Percentiles rank a stretch among this genome's conserved stretches.
Conservation (phyloP, 2,329 filamentous ascomycete species). For the Diplodia intermedia region DNA sequence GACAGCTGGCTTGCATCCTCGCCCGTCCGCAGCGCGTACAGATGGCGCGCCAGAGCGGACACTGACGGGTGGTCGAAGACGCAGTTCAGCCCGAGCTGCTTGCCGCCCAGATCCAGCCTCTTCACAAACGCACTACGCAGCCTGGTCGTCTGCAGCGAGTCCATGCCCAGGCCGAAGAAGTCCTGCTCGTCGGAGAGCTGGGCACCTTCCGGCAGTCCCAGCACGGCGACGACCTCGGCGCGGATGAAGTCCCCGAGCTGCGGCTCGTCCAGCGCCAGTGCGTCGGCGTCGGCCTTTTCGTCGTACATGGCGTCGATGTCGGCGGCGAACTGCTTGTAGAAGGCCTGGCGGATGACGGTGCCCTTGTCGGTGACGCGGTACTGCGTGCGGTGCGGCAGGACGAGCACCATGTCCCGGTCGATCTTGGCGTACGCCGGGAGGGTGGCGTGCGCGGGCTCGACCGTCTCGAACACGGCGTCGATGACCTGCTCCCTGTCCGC, state of each 20-base stretch:
- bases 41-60: constrained; percentile 53
- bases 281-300: constrained; percentile 35
- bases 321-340: constrained; percentile 58
- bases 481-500: constrained; percentile 56
- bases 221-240: constrained; percentile 36
- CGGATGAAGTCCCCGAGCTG: constrained; percentile 45
- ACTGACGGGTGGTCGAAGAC: constrained; percentile 65
- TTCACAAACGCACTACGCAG: constrained; percentile 61
- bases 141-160: constrained; percentile 65
- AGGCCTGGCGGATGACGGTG: constrained; percentile 61
- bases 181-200: constrained; percentile 47
- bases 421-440: constrained; percentile 63
- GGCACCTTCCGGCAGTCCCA: constrained; percentile 34
- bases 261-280: constrained; percentile 39
- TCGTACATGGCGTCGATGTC: constrained; percentile 57
- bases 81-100: constrained; percentile 61
- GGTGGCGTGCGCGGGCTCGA: constrained; percentile 60
- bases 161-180: constrained; percentile 65
- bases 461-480: constrained; percentile 56
- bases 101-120: constrained; percentile 57
- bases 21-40: constrained; percentile 54
- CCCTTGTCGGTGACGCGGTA: constrained; percentile 65
- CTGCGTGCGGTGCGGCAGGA: constrained; percentile 54
- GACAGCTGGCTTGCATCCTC: constrained; percentile 43
- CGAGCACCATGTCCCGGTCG: constrained; percentile 60